Base-by-base conservation (phyloP, 2,329 filamentous ascomycete genomes). In the Colletotrichum sojae region DNA sequence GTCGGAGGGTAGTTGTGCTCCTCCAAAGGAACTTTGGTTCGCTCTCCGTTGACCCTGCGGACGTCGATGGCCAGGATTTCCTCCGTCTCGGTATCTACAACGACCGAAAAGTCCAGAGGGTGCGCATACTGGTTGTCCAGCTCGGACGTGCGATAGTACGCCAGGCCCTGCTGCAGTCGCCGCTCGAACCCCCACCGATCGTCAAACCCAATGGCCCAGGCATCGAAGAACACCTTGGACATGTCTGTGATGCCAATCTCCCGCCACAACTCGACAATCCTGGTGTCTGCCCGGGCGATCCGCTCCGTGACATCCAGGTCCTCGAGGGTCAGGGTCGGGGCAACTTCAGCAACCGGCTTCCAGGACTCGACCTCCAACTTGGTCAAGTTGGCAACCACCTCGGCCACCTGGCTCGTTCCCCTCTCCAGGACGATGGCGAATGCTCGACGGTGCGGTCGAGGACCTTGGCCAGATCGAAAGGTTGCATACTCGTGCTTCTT, bases 141-240 rank as follows among this genome's bases (percentile, higher is more conserved):
- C 15, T 89, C 76, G 69, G 92, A 88, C 43, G 90, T 91, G 46
- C 93, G 89, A 77, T 94, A 95, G 82, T 95, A 95, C 87, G 94
- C 93, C 31, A 95, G 83, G 13, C 92, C 93, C 82, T 95, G 93
- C 80, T 95, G 93, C 9, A 95, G 86, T 66, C 93, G 88, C 45
- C 92, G 85, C 64, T 85, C 84, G 65, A 84, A 92, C 58, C 92
- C 92, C 78, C 94, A 95, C 56, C 93, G 89, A 77, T 93, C 89
- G 74, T 95, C 93, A 71, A 93, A 92, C 39, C 93, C 93, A 79
- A 95, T 94, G 1, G 93, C 94, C 93, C 93, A 95, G 49, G 91
- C 92, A 78, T 95, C 93, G 78, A 93, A 92, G 80, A 92, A 95
- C 43, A 95, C 91, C 80, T 94, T 94, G 79, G 92, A 83, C 93